Base-by-base conservation (phyloP, 1,284 basidiomycete species). In the Ustilago trichophora region DNA sequence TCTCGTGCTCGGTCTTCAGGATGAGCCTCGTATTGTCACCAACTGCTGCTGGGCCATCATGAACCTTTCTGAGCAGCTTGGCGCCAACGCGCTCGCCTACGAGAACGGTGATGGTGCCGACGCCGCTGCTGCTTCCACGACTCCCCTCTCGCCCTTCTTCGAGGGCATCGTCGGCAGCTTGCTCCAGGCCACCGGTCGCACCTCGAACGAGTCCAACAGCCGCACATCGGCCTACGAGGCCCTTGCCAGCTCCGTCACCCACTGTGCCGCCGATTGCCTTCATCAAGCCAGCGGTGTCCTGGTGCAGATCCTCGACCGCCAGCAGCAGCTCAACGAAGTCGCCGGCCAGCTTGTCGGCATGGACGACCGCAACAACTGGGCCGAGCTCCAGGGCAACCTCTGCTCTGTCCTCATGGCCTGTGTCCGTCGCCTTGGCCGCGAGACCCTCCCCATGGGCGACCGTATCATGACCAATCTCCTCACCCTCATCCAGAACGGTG, bases 331-430 rank as follows among this genome's bases (percentile, higher is more conserved):
- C 21, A 83, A 98, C 40, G 84, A 83, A 48, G 88, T 98, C 83
- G 74, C 72, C 7, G 47, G 46, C 35, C 95, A 98, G 84, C 90
- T 98, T 47, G 85, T 99, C 38, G 96, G 95, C 46, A 86, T 90
- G 36, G 95, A 99, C 83, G 95, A 99, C 82, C 88, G 92, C 71
- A 95, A 95, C 83, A 98, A 98, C 85, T 98, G 95, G 93, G 95
- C 94, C 80, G 95, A 99, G 82, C 85, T 99, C 35, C 94, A 98
- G 83, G 91, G 92, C 83, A 96, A 95, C 83, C 87, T 98, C 77
- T 97, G 93, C 83, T 90, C 90, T 41, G 78, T 80, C 15, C 45
- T 77, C 7, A 78, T 75, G 65, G 75, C 78, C 8, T 60, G 67
- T 21, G 72, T 80, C 15, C 71, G 77, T n/a, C 90, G 93, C 83